Conservation (phyloP, 768 basidiomycete species). For the Russula ochroleuca region DNA sequence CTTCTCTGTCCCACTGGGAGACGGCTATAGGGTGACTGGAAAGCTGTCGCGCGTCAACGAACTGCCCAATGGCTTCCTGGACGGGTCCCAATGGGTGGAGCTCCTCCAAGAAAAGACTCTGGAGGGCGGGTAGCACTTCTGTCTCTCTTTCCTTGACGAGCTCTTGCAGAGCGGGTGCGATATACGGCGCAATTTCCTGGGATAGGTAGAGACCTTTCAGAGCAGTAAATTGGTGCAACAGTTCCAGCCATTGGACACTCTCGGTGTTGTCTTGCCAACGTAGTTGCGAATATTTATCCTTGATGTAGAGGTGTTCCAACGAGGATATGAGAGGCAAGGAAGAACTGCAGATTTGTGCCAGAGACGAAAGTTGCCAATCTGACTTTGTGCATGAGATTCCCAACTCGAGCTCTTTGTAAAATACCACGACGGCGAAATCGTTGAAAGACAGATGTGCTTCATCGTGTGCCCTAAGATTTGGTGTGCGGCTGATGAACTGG, state of each 20-base stretch:
- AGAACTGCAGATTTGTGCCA: not conserved
- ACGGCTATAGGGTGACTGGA: not conserved
- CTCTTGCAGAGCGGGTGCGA: not conserved
- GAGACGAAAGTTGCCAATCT: no score
- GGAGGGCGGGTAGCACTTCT: not conserved
- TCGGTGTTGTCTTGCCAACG: not conserved
- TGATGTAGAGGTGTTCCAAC: not conserved
- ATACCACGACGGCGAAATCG: not conserved
- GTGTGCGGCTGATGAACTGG: not conserved
- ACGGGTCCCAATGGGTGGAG: not conserved
- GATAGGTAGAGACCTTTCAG: not conserved
- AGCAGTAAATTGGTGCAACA: not conserved
- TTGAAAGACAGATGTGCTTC: not conserved
- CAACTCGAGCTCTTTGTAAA: not conserved
- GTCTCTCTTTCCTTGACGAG: not conserved
- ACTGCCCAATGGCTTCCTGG: not conserved
- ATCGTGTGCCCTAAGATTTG: not conserved
- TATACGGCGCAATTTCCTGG: not conserved
- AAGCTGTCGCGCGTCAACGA: not conserved
- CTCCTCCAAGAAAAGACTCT: not conserved
- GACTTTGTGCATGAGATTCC: not conserved
- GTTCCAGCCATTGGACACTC: not conserved
- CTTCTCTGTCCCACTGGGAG: not conserved
- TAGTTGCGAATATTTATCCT: not conserved
- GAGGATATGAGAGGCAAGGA: not conserved